Percentiles rank a stretch among this genome's conserved stretches.
These are phyloP conservation scores for Phycomyces nitens DNA, from an alignment of 192 early-diverging fungal species.

Conservation along the genomic window DNA sequence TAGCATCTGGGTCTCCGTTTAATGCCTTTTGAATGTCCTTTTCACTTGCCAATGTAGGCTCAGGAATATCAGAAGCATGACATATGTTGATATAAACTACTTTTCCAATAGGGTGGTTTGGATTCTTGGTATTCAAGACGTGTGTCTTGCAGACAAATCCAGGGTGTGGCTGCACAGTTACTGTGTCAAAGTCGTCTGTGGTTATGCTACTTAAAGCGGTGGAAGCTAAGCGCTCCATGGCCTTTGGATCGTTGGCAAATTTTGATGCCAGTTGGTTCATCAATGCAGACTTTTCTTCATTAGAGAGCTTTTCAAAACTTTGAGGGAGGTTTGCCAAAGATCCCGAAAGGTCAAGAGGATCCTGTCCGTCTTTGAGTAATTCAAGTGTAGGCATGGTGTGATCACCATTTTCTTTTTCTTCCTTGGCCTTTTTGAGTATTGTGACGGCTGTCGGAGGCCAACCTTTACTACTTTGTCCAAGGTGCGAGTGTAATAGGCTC, in stretches of 20 bases:
- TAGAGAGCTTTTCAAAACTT: slow-evolving; percentile 1
- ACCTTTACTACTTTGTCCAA: too few relatives aligned
- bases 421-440: too few relatives aligned
- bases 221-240: neutral
- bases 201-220: neutral
- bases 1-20: slow-evolving; percentile 52
- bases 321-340: neutral
- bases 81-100: slow-evolving; percentile 68
- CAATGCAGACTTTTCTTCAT: slow-evolving; percentile 10
- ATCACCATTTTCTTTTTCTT: too few relatives aligned
- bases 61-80: slow-evolving; percentile 49
- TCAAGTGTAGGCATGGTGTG: neutral
- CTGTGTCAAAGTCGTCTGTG: slow-evolving; percentile 2
- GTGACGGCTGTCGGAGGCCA: too few relatives aligned
- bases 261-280: slow-evolving; percentile 9
- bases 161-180: slow-evolving; percentile 15
- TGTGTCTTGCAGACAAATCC: slow-evolving; percentile 25
- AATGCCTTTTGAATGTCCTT: slow-evolving; percentile 63
- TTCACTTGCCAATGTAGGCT: slow-evolving; percentile 51
- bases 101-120: slow-evolving; percentile 15
- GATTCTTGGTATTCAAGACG: neutral
- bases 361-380: neutral
- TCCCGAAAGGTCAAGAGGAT: neutral
- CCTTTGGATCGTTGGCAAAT: slow-evolving; percentile 16
- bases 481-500: too few relatives aligned